Percentiles rank a stretch among this genome's conserved stretches.
Evolutionary conservation across 139 green algal genomes (phyloP).

Genomic region (Coccomyxa sp.): DNA sequence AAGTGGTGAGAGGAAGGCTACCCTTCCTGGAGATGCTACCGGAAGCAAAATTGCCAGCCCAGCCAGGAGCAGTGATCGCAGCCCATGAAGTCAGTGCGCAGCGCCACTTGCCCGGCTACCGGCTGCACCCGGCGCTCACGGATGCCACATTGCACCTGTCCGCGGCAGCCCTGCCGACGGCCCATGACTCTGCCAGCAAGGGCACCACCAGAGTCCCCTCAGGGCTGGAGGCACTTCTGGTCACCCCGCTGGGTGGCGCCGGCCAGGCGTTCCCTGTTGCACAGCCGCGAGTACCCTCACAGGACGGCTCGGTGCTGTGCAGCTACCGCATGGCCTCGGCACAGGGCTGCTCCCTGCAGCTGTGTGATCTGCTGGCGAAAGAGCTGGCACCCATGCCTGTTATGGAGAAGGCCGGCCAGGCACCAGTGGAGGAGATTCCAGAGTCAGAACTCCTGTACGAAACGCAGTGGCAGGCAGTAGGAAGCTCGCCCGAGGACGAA

Average conservation of each 20-base stretch:
- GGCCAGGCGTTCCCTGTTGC: not conserved
- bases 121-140: slow-evolving; percentile 38
- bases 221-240: not conserved
- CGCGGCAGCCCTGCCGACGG: slow-evolving; percentile 8
- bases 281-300: not conserved
- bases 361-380: not conserved
- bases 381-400: not conserved
- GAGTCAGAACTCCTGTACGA: slow-evolving; percentile 7
- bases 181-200: not conserved
- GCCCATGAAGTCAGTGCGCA: no score
- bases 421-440: not conserved
- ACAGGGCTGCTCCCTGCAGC: not conserved
- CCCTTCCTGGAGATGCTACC: no score
- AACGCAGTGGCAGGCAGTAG: slow-evolving; percentile 7
- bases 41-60: no score
- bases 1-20: no score
- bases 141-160: slow-evolving; percentile 53
- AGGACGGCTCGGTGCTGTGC: slow-evolving; percentile 4
- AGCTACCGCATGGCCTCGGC: not conserved
- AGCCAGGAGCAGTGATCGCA: no score
- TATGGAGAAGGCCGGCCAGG: not conserved
- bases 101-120: slow-evolving; percentile 3
- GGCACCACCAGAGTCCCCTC: not conserved
- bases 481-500: no score
- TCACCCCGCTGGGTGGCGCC: not conserved